Base-by-base conservation (phyloP, 2,329 filamentous ascomycete species). In the Alternaria arborescens region DNA sequence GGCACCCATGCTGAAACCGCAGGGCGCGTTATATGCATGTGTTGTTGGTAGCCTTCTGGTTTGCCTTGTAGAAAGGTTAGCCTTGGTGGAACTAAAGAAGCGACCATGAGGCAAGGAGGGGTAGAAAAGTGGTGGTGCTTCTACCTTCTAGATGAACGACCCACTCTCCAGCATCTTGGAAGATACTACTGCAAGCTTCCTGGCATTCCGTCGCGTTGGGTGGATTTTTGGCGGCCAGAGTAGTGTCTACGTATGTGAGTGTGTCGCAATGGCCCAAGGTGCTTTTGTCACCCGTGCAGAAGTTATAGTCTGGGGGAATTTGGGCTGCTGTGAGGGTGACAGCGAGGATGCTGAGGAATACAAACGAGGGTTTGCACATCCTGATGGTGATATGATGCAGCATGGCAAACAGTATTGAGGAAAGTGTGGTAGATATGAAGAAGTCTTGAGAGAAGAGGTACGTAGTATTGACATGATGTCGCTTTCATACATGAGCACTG, bases 121-220 rank as follows among this genome's bases (percentile, higher is more conserved):
- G 12, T 16, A 4, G 8, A 20, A 11, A 40, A 11, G 8, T 40
- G n/a, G 8, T 40, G n/a, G 36, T 20, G 36, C 18, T n/a, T 40
- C 36, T 55, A 63, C 63, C 65, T 12, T n/a, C 36, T 20, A 72
- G 63, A 6, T 62, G 42, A 14, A 70, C 67, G 18, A 50, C 24
- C 68, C 68, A 72, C 50, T 72, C 70, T 8, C 70, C 68, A 0
- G 68, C 68, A 32, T 72, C 70, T 12, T 47, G 52, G 2, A 68
- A 57, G 1, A 68, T 51, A 18, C 54, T 57, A 0, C 51, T 55
- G 43, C 70, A 72, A 7, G 64, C 52, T 12, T 66, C 48, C 20
- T 65, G 52, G 54, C 68, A 71, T 42, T 69, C 61, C 18, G 62
- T 32, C 4, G 52, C 40, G 10, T 53, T 51, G 1, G 67, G 70